phyloP scores from a whole-genome alignment of 2,329 filamentous ascomycete species.

The Malbranchea zuffiana region DNA sequence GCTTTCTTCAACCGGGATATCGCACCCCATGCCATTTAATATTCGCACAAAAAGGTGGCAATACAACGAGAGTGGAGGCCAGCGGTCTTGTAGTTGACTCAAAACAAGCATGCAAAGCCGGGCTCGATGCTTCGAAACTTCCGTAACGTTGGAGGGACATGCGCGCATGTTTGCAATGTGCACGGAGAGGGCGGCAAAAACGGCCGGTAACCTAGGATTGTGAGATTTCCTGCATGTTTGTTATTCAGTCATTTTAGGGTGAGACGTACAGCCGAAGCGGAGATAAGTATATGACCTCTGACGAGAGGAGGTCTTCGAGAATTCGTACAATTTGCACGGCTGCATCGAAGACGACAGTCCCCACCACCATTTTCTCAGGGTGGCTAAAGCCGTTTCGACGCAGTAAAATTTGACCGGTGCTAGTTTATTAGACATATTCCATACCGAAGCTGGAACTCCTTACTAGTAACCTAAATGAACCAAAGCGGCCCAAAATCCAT shows the following conservation, averaged over 20 bases:
- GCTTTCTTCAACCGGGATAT: too few species aligned
- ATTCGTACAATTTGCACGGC: slow-evolving; percentile 15
- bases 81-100: slow-evolving; percentile 16
- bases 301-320: slow-evolving; percentile 17
- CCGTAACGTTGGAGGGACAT: slow-evolving; percentile 10
- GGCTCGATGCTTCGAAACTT: slow-evolving; percentile 20
- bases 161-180: slow-evolving; percentile 12
- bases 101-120: slow-evolving; percentile 19
- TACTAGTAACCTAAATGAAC: slow-evolving; percentile 3
- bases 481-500: slow-evolving; percentile 5
- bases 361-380: slow-evolving; percentile 5
- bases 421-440: too few species aligned
- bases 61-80: slow-evolving; percentile 13
- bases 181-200: slow-evolving; percentile 3
- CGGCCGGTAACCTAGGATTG: background rate
- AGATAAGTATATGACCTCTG: slow-evolving; percentile 9
- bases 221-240: background rate
- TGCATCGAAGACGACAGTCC: slow-evolving; percentile 3
- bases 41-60: slow-evolving; percentile 3
- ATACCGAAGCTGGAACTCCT: too few species aligned
- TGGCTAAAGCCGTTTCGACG: slow-evolving; percentile 3
- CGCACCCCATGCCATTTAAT: too few species aligned
- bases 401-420: slow-evolving; percentile 3
- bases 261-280: slow-evolving; percentile 10
- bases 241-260: slow-evolving; percentile 14